Base-by-base conservation (phyloP, 192 early-diverging fungal species). In the Rhizophagus prolifer region DNA sequence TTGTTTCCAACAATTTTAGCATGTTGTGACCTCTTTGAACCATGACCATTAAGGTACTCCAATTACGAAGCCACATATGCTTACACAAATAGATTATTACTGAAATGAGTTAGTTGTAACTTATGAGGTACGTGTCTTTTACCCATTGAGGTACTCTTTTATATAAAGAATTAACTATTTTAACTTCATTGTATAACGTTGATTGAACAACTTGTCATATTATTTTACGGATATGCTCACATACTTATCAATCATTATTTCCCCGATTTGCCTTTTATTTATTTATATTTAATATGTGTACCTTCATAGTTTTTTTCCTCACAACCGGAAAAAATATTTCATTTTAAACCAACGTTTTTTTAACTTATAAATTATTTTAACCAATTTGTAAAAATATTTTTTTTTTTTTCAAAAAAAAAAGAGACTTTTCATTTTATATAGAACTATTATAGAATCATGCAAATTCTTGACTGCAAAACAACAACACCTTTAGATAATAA, bases 401-500 rank as follows among this genome's bases (percentile, higher is more conserved):
- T 54, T 21, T 50, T 54, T 16, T 50, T 50, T n/a, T n/a, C n/a
- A 0, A 50, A 50, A 50, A 21, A 34, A 47, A 47, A 47, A 47
- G 13, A 54, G 3, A 21, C 47, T 19, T 19, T 19, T 21, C 16
- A 5, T 19, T 19, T 50, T 19, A 19, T 54, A 19, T 54, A 19
- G 14, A 54, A 19, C 36, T 4, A 34, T 50, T 4, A 34, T 50
- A 50, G 4, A 50, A 41, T 9, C 10, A 44, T 44, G 10, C 0
- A 44, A 54, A 54, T 16, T 16, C 19, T 4, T 6, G 13, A 19
- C 47, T 54, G 47, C 16, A 12, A 19, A 4, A 19, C 47, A 4
- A 19, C 47, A 3, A 14, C 4, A 4, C 16, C 16, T 5, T 66
- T 72, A 10, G 72, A 54, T 23, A 78, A 78, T 63, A 72, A 70